phyloP scores from a whole-genome alignment of 805 yeast genomes.

The Spencermartinsiella europaea region DNA sequence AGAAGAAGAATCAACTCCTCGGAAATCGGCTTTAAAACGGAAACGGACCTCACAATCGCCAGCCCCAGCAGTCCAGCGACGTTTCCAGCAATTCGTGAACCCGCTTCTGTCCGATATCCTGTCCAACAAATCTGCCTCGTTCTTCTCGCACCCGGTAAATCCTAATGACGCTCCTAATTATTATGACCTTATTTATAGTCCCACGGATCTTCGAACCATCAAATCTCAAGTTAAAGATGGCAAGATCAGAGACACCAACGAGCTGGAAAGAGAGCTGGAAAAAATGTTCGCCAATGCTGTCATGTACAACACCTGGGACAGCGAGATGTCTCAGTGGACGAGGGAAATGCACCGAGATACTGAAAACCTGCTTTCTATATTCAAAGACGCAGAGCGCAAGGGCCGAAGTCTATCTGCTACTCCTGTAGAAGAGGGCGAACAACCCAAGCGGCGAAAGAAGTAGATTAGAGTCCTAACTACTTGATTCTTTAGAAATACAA shows the following conservation, averaged over 20 bases:
- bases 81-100: constrained; percentile 56
- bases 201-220: constrained; percentile 65
- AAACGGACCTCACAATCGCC: constrained; percentile 19
- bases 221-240: constrained; percentile 54
- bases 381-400: constrained; percentile 45
- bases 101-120: constrained; percentile 61
- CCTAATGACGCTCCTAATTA: constrained; percentile 66
- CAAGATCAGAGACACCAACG: constrained; percentile 42
- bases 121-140: constrained; percentile 67
- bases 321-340: constrained; percentile 58
- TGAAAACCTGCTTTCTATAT: constrained; percentile 43
- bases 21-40: constrained; percentile 6
- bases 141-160: constrained; percentile 66
- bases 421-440: constrained; percentile 16
- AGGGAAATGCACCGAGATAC: constrained; percentile 68
- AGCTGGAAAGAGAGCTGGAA: constrained; percentile 63
- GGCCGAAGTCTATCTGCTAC: constrained; percentile 17
- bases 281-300: constrained; percentile 80
- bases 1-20: constrained; percentile 5
- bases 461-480: constrained; percentile 5
- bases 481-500: too few species aligned
- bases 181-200: constrained; percentile 52
- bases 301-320: constrained; percentile 68
- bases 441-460: constrained; percentile 15
- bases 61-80: constrained; percentile 35